A percentile compares a stretch with the other conserved stretches of the same genome.
Evolutionary conservation across 2,329 filamentous ascomycete species (phyloP).

Genomic region (Exserohilum turcica): DNA sequence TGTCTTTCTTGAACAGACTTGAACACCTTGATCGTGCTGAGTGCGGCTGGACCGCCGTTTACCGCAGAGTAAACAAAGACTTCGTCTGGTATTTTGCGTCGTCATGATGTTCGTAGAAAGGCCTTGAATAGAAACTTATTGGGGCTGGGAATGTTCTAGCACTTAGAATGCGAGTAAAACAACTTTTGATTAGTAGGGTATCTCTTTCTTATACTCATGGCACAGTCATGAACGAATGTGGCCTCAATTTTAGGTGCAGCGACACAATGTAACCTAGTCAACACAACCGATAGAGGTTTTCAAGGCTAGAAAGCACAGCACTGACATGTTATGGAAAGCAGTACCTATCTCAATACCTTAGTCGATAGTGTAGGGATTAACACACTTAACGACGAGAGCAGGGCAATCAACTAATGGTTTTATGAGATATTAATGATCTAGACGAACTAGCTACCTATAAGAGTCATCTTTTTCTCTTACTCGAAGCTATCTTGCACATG

Average conservation of each 20-base stretch:
- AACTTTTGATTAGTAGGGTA: not conserved
- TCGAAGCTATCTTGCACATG: not conserved
- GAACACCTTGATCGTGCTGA: not conserved
- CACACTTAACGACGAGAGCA: too few species aligned
- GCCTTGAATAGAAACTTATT: not conserved
- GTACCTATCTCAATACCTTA: too few species aligned
- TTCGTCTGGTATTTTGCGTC: not conserved
- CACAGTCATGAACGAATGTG: not conserved
- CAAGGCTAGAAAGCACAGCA: too few species aligned
- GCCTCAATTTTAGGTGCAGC: not conserved
- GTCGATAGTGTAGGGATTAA: too few species aligned
- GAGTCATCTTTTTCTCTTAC: not conserved
- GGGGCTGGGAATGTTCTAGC: not conserved
- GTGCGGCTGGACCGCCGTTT: conserved; percentile 1
- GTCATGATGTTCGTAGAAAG: not conserved
- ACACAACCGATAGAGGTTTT: too few species aligned
- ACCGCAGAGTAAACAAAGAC: conserved; percentile 10
- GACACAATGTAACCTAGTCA: too few species aligned
- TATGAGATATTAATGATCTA: not conserved
- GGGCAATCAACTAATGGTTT: too few species aligned
- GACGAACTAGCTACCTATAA: not conserved
- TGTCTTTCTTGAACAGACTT: conserved; percentile 11
- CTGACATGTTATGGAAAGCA: too few species aligned
- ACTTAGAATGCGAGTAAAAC: not conserved
- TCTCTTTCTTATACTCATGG: not conserved